Evolutionary conservation across 106 monocot genomes (phyloP).

Genomic region (Amphibolis antarctica): DNA sequence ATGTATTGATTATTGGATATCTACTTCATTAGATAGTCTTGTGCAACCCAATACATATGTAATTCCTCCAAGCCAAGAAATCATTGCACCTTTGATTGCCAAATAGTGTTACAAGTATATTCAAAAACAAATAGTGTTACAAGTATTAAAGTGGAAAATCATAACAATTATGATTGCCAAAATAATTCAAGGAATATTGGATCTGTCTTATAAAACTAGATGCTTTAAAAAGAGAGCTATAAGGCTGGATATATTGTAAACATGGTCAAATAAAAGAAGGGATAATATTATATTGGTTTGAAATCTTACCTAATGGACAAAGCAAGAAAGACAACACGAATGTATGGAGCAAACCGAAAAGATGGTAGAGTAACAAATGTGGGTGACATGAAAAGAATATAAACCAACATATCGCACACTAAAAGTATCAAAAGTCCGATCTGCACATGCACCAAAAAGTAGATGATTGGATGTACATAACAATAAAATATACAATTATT

Average conservation of each 20-base stretch:
- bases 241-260: neutral
- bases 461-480: neutral
- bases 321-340: conserved; percentile 66
- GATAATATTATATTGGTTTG: neutral
- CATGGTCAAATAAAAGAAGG: neutral
- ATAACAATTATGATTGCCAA: too few species aligned
- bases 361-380: conserved; percentile 42
- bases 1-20: too few species aligned
- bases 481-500: neutral
- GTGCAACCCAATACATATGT: too few species aligned
- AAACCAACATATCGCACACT: conserved; percentile 63
- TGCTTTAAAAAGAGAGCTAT: neutral
- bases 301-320: conserved; percentile 62
- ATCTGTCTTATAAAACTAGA: too few species aligned
- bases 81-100: too few species aligned
- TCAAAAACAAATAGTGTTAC: too few species aligned
- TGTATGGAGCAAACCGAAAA: conserved; percentile 71
- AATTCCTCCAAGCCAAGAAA: too few species aligned
- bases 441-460: conserved; percentile 28
- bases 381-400: conserved; percentile 32
- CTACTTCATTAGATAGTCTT: too few species aligned
- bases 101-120: too few species aligned
- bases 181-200: too few species aligned
- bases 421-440: conserved; percentile 53
- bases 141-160: too few species aligned